Percentiles rank a stretch among this genome's conserved stretches.
These are phyloP conservation scores for Lactarius vividus DNA, from an alignment of 768 basidiomycete genomes.

Conservation along the genomic window DNA sequence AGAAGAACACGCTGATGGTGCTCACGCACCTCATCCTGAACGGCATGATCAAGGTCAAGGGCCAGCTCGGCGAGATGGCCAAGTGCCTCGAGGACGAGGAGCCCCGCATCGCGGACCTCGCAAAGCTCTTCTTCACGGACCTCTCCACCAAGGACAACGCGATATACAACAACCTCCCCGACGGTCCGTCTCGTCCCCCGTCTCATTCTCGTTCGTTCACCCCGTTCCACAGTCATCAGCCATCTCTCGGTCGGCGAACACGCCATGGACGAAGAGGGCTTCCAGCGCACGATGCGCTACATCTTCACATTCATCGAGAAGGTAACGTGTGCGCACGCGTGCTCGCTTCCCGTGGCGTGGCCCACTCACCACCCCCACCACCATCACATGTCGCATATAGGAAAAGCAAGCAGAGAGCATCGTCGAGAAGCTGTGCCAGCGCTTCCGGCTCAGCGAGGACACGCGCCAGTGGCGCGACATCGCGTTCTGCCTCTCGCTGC, in stretches of 20 bases:
- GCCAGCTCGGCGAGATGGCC: slow-evolving; percentile 99
- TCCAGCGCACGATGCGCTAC: slow-evolving; percentile 90
- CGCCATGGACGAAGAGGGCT: slow-evolving; percentile 88
- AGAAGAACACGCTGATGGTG: slow-evolving; percentile 99
- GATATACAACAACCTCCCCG: slow-evolving; percentile 97
- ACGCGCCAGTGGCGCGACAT: slow-evolving; percentile 97
- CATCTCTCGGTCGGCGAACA: slow-evolving; percentile 89
- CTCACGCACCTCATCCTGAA: slow-evolving; percentile 95
- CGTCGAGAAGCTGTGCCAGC: slow-evolving; percentile 95
- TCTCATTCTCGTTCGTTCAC: not conserved
- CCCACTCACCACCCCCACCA: too few relatives aligned
- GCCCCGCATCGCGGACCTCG: slow-evolving; percentile 82
- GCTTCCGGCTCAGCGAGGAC: slow-evolving; percentile 85
- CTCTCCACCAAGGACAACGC: slow-evolving; percentile 97
- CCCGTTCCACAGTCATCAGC: slow-evolving; percentile 68
- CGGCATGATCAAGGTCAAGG: slow-evolving; percentile 99
- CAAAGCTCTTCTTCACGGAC: slow-evolving; percentile 97
- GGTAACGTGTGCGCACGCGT: slow-evolving; percentile 40
- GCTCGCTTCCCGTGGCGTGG: too few relatives aligned
- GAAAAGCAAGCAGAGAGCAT: slow-evolving; percentile 98
- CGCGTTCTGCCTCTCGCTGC: slow-evolving; percentile 88
- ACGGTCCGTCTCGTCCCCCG: slow-evolving; percentile 51
- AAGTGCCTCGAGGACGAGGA: slow-evolving; percentile 96
- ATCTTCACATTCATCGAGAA: slow-evolving; percentile 98
- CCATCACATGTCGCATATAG: slow-evolving; percentile 41